Conservation (phyloP, 139 green algal genomes). For the Chlorella sp. region DNA sequence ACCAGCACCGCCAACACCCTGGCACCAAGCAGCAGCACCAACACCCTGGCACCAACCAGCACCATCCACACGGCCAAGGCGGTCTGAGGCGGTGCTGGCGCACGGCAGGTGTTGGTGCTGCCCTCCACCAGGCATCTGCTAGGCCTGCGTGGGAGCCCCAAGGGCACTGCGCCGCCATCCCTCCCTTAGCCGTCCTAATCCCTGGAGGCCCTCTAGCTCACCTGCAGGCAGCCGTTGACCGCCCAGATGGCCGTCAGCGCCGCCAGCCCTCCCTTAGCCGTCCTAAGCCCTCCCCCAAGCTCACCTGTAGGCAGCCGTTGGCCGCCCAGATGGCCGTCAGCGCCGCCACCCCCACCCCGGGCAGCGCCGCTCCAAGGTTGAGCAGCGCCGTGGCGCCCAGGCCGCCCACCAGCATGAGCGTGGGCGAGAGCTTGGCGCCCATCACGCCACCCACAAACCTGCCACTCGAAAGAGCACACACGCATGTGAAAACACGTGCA, state of each 20-base stretch:
- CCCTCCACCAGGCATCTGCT: background rate
- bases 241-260: too few species aligned
- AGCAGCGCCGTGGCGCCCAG: slow-evolving; percentile 77
- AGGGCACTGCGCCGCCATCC: background rate
- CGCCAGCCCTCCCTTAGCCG: background rate
- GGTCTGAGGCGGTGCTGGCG: background rate
- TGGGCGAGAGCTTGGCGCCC: slow-evolving; percentile 63
- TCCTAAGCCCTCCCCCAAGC: background rate
- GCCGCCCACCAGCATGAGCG: slow-evolving; percentile 76
- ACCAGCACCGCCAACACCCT: too few species aligned
- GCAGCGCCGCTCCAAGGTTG: slow-evolving; percentile 51
- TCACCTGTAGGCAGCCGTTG: background rate
- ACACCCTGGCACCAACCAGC: background rate
- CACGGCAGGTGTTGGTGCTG: background rate
- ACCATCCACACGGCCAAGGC: background rate
- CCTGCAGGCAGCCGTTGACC: slow-evolving; percentile 75
- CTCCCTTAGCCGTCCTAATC: background rate
- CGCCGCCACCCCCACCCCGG: slow-evolving; percentile 11
- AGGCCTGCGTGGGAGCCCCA: background rate
- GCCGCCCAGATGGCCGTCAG: slow-evolving; percentile 66
- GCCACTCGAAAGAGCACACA: too few species aligned
- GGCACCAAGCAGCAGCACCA: too few species aligned
- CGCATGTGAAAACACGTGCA: too few species aligned
- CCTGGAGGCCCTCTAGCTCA: background rate
- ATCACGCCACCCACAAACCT: slow-evolving; percentile 61